These are phyloP conservation scores for Polygonum maritimum DNA, from an alignment of 148 eudicot genomes.

Conservation along the genomic window DNA sequence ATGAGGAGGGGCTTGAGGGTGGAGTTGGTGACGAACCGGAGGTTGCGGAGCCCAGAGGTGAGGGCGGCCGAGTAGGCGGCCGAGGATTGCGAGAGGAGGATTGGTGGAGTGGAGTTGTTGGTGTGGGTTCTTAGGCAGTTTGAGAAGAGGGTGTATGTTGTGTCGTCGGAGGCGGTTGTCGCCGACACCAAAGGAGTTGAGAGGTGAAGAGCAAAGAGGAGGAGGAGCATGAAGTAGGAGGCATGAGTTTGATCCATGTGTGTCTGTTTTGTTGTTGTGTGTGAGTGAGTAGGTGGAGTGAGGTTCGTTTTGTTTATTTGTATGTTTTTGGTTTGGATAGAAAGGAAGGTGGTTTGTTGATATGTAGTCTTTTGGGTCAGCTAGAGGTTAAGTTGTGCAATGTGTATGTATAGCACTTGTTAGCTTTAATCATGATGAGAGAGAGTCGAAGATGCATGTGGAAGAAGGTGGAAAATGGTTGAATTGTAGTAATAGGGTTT, in stretches of 20 bases:
- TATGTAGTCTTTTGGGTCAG: no score
- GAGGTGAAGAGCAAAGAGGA: not conserved
- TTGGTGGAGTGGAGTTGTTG: not conserved
- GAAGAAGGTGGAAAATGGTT: no score
- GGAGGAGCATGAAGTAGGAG: not conserved
- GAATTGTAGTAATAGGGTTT: no score
- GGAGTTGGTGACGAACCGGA: not conserved
- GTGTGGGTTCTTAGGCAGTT: not conserved
- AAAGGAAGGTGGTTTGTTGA: no score
- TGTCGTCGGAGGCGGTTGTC: not conserved
- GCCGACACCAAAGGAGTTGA: not conserved
- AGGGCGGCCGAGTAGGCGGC: not conserved
- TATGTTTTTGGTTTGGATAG: no score
- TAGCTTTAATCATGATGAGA: no score
- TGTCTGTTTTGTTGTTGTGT: not conserved
- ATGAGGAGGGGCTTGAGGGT: conserved; percentile 10
- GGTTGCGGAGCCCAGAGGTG: conserved; percentile 4
- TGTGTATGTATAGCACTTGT: no score
- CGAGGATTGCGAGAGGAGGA: conserved; percentile 4
- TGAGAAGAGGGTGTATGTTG: not conserved
- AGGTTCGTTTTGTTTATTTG: not conserved
- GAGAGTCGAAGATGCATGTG: no score
- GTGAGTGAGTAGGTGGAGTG: not conserved
- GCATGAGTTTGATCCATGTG: not conserved
- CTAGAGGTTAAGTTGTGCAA: no score